Base-by-base conservation (phyloP, 1,284 basidiomycete species). In the Leccinum olivaceoglutinosum region DNA sequence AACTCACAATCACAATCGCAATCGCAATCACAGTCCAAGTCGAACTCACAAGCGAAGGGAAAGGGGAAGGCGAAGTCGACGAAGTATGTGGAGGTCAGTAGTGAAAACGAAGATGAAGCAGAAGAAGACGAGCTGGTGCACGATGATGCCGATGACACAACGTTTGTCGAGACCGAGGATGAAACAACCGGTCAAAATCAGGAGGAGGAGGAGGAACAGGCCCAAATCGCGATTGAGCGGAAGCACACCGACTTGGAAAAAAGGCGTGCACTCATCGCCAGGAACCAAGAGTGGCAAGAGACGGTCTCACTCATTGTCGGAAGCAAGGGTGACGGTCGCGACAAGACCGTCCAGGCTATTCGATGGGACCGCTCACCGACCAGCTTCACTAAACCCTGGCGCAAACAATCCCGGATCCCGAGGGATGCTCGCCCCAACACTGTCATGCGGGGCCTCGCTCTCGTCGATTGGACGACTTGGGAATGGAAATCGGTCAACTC, bases 391-490 rank as follows among this genome's bases (percentile, higher is more conserved):
- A 1, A 7, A 1, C 0, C 46, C 0, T 64, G 63, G 63, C 59
- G 25, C 12, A 64, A 63, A 10, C 0, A 18, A 2, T 64, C 36
- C 0, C n/a, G 4, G 0, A 0, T 63, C 1, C 2, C 5, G 3
- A 44, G 39, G n/a, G 38, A 59, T 12, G 1, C 0, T 18, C n/a
- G n/a, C 6, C 0, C 1, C 0, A 2, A 1, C 9, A 5, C n/a
- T 0, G 8, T 21, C 1, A 64, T 59, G 58, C 36, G 41, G 0
- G 58, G 62, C 1, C 55, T 63, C 1, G 2, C 54, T 0, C 62
- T 64, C 1, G 14, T 64, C 9, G 21, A 64, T 5, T 46, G 34
- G 38, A 57, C 55, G 1, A 53, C 62, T 2, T 64, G 62, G 58
- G 44, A 64, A 10, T 62, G 62, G 63, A 54, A 38, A 34, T 5